A percentile compares a stretch with the other conserved stretches of the same genome.
These are phyloP conservation scores for Alternaria burnsii DNA, from an alignment of 2,329 filamentous ascomycete species.

Conservation along the genomic window DNA sequence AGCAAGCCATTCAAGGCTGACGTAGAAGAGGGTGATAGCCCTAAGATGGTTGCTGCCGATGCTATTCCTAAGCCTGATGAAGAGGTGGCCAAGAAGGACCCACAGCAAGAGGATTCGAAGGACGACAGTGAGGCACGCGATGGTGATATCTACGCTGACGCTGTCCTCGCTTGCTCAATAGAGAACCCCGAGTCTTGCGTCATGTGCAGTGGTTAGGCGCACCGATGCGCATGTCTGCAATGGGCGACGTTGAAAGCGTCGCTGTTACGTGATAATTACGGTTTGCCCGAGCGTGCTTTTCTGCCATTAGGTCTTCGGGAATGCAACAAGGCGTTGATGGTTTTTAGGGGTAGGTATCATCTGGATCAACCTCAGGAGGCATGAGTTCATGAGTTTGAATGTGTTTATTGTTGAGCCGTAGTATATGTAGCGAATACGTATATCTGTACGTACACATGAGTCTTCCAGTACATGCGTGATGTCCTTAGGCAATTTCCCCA, in stretches of 20 bases:
- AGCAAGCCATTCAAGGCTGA: constrained; percentile 79
- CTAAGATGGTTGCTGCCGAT: constrained; percentile 78
- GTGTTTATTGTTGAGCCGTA: constrained; percentile 20
- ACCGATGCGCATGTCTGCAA: background rate
- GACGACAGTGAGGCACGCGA: constrained; percentile 78
- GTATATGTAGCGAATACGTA: constrained; percentile 15
- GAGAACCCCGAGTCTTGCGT: constrained; percentile 94
- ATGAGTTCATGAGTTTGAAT: constrained; percentile 35
- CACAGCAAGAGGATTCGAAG: constrained; percentile 77
- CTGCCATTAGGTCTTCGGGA: constrained; percentile 11
- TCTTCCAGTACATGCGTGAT: background rate
- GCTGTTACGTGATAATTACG: constrained; percentile 10
- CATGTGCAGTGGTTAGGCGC: constrained; percentile 90
- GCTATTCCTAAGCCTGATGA: constrained; percentile 69
- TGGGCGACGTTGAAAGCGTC: background rate
- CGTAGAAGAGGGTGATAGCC: constrained; percentile 77
- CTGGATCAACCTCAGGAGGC: constrained; percentile 23
- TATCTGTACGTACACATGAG: background rate
- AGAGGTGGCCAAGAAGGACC: constrained; percentile 65
- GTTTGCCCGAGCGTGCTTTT: background rate
- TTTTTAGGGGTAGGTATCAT: constrained; percentile 17
- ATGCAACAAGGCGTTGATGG: constrained; percentile 22
- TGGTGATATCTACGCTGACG: constrained; percentile 93
- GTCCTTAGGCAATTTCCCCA: background rate
- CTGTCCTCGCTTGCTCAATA: constrained; percentile 92